These are phyloP conservation scores for Pichia sp. DNA, from an alignment of 1,139 yeast genomes.

Conservation along the genomic window DNA sequence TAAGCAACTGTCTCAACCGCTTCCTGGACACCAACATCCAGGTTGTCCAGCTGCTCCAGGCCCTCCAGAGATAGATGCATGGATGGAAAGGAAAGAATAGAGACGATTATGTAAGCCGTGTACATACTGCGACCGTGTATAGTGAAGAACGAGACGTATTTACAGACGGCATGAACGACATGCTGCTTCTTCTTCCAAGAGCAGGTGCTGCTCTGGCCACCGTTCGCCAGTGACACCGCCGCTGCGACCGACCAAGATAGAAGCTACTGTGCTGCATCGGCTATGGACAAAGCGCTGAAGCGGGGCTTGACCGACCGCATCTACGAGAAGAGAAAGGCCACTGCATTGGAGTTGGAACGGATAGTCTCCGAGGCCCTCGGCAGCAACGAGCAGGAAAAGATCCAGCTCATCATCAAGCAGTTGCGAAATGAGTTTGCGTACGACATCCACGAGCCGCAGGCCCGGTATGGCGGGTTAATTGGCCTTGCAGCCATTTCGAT, in stretches of 20 bases:
- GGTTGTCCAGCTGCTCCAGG: constrained; percentile 60
- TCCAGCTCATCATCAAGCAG: constrained; percentile 64
- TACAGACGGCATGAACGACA: too few relatives aligned
- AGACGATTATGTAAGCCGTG: constrained; percentile 1
- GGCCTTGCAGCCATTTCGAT: constrained; percentile 76
- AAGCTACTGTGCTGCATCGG: background rate
- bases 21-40: constrained; percentile 84
- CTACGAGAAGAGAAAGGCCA: constrained; percentile 90
- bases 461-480: constrained; percentile 70
- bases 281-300: constrained; percentile 63
- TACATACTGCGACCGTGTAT: background rate
- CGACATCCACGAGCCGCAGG: constrained; percentile 73
- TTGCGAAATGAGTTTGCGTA: constrained; percentile 67
- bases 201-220: too few relatives aligned
- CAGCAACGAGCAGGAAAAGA: constrained; percentile 62
- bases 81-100: background rate
- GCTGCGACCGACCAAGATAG: too few relatives aligned
- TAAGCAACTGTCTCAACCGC: constrained; percentile 76
- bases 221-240: too few relatives aligned
- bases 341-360: constrained; percentile 86
- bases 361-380: constrained; percentile 68
- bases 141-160: background rate
- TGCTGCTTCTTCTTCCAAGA: too few relatives aligned
- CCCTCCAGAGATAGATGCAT: constrained; percentile 15
- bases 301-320: constrained; percentile 86